A percentile compares a stretch with the other conserved stretches of the same genome.
Conservation (phyloP, 164 flowering plant genomes). For the Akebia trifoliata region DNA sequence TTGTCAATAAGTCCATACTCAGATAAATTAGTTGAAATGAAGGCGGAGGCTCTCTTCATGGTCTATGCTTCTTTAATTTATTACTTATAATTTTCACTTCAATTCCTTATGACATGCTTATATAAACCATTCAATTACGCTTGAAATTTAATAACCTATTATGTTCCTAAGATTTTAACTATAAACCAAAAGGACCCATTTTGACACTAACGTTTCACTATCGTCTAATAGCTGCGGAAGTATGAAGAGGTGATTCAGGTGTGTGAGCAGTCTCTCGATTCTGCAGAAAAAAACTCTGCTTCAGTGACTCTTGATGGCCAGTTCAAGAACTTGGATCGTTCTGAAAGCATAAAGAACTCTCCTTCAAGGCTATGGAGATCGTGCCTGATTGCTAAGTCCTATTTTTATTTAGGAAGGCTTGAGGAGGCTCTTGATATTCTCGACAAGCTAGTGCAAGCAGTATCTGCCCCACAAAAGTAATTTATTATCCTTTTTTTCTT, state of each 20-base stretch:
- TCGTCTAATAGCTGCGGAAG: constrained; percentile 49
- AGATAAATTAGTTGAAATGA: constrained; percentile 70
- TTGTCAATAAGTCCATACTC: constrained; percentile 60
- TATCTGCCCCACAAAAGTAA: constrained; percentile 37
- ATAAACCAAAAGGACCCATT: no score
- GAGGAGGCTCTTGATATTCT: constrained; percentile 70
- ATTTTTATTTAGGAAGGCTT: constrained; percentile 74
- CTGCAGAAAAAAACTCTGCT: constrained; percentile 58
- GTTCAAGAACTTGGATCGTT: constrained; percentile 18
- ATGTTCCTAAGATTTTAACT: not conserved
- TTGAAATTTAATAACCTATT: no score
- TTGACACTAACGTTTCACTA: no score
- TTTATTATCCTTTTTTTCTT: constrained; percentile 5
- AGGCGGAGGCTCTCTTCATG: constrained; percentile 71
- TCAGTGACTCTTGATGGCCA: constrained; percentile 14
- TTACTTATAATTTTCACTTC: not conserved
- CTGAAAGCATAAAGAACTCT: constrained; percentile 22
- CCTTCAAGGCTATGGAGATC: constrained; percentile 56
- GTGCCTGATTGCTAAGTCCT: constrained; percentile 51
- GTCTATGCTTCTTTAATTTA: constrained; percentile 37
- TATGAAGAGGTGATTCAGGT: constrained; percentile 71
- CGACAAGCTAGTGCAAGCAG: constrained; percentile 44
- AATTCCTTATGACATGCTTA: no score
- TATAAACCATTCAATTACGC: no score
- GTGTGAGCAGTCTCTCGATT: constrained; percentile 65